Conservation (phyloP, 805 yeast genomes). For the Scheffersomyces stipitis region DNA sequence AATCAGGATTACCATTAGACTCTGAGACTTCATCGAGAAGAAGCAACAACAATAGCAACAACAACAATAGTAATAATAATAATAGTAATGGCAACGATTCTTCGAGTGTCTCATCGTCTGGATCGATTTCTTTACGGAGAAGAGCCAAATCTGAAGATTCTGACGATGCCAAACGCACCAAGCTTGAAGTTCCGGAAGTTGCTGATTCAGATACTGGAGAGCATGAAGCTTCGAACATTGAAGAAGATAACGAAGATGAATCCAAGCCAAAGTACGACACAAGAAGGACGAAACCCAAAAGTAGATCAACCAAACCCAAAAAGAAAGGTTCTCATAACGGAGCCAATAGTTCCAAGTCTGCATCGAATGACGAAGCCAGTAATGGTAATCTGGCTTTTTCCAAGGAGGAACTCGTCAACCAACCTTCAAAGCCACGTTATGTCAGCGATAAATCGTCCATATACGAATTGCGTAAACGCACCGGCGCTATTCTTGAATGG, state of each 20-base stretch:
- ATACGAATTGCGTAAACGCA: constrained; percentile 83
- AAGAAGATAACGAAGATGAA: constrained; percentile 2
- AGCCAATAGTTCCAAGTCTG: neutral
- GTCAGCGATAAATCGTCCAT: constrained; percentile 76
- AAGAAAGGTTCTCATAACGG: constrained; percentile 1
- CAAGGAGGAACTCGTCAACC: constrained; percentile 54
- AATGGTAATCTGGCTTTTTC: constrained; percentile 9
- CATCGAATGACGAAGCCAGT: neutral
- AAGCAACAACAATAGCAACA: constrained; percentile 1
- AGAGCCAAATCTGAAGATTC: neutral
- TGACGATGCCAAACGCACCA: neutral
- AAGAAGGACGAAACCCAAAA: constrained; percentile 5
- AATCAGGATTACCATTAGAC: constrained; percentile 36
- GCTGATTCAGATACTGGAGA: neutral
- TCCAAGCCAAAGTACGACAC: constrained; percentile 9
- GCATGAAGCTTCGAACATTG: neutral
- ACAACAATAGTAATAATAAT: neutral
- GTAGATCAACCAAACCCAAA: constrained; percentile 3
- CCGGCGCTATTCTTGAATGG: constrained; percentile 88
- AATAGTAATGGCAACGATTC: too few species aligned
- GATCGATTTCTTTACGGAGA: neutral
- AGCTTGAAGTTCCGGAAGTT: neutral
- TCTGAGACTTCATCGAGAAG: constrained; percentile 30
- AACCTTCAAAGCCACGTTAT: constrained; percentile 78
- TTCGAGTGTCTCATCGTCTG: neutral